Conservation (phyloP, 2,329 filamentous ascomycete genomes). For the Beauveria pseudobassiana region DNA sequence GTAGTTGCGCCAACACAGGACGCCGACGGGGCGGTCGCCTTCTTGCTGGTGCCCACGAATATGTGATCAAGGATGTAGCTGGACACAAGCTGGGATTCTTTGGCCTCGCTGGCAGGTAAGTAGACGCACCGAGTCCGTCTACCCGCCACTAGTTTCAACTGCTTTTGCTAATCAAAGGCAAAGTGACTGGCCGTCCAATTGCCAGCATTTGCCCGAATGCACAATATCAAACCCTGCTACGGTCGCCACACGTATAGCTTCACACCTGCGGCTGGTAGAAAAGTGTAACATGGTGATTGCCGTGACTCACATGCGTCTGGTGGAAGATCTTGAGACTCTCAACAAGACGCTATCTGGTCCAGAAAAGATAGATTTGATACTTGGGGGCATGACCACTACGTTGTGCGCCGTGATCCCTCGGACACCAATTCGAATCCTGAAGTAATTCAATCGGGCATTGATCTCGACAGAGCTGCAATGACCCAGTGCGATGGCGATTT, state of each 20-base stretch:
- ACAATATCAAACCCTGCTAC: slow-evolving; percentile 13
- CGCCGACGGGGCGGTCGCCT: neutral
- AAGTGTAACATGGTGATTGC: slow-evolving; percentile 20
- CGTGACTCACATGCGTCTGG: slow-evolving; percentile 19
- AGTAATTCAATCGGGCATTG: slow-evolving; percentile 12
- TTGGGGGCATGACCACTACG: slow-evolving; percentile 21
- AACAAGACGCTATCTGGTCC: slow-evolving; percentile 13
- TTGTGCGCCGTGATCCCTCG: slow-evolving; percentile 15
- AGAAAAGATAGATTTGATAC: slow-evolving; percentile 17
- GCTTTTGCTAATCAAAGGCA: neutral
- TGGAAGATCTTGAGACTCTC: slow-evolving; percentile 13
- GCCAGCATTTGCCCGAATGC: slow-evolving; percentile 12
- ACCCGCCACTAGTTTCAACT: neutral
- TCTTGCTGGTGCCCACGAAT: slow-evolving; percentile 10
- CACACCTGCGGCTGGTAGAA: slow-evolving; percentile 11
- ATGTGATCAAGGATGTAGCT: neutral
- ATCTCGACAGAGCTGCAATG: neutral
- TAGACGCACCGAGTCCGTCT: neutral
- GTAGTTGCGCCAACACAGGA: neutral
- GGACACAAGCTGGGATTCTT: slow-evolving; percentile 14
- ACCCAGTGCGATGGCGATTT: neutral
- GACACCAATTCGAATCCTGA: slow-evolving; percentile 14
- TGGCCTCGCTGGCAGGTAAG: slow-evolving; percentile 13
- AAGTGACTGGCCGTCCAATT: slow-evolving; percentile 15
- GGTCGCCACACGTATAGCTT: slow-evolving; percentile 1